Evolutionary conservation across 306 rosid genomes (phyloP).

Genomic region (Vicia villosa): DNA sequence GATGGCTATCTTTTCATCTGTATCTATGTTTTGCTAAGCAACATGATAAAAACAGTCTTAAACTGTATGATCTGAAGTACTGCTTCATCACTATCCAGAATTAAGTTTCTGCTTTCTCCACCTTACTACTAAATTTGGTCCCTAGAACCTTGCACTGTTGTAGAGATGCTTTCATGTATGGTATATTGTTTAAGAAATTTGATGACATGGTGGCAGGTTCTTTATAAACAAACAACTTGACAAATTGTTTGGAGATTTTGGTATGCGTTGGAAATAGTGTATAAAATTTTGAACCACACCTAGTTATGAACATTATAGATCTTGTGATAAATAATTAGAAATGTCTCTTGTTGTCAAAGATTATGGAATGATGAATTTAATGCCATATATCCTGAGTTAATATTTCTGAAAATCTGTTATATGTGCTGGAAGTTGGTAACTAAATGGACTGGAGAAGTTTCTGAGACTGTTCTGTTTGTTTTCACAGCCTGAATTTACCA

Average conservation of each 20-base stretch:
- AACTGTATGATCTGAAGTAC: constrained; percentile 6
- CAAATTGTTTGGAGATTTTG: constrained; percentile 11
- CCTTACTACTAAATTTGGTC: constrained; percentile 1
- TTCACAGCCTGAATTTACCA: constrained; percentile 53
- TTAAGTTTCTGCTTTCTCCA: constrained; percentile 27
- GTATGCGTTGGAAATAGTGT: constrained; percentile 8
- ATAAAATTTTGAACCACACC: constrained; percentile 17
- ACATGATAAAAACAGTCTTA: constrained; percentile 7
- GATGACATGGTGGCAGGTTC: constrained; percentile 22
- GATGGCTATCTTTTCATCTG: too few species aligned
- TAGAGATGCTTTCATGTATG: constrained; percentile 3
- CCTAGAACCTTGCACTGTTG: constrained; percentile 7
- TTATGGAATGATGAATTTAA: constrained; percentile 29
- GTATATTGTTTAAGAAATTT: not conserved
- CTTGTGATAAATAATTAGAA: constrained; percentile 16
- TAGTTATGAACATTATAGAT: constrained; percentile 22
- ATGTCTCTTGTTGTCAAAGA: not conserved
- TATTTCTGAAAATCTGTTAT: not conserved
- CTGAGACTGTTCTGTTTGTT: constrained; percentile 31
- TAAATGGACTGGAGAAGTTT: constrained; percentile 21
- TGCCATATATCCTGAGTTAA: not conserved
- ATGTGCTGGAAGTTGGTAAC: constrained; percentile 24
- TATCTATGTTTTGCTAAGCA: constrained; percentile 6
- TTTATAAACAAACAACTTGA: constrained; percentile 25
- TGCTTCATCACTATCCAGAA: constrained; percentile 7